Evolutionary conservation across 768 basidiomycete species (phyloP), one percentile per base, ranked within the genome.

Genomic region (Auriscalpium microsporum): DNA sequence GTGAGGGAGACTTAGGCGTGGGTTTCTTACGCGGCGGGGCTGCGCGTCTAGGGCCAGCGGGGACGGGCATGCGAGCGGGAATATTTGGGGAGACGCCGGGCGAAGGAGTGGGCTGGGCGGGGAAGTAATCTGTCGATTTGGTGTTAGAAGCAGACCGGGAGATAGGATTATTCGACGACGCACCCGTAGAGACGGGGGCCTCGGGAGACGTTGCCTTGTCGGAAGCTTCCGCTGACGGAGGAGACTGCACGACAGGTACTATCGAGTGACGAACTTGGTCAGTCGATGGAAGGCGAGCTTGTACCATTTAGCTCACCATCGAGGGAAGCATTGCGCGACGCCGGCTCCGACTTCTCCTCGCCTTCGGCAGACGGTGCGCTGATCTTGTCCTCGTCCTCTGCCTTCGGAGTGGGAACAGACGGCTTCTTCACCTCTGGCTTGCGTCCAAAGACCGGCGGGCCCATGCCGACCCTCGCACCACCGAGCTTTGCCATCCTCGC

Each of bases 401-500:
- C 36, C 55, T 64, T 56, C 10, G 58, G 50, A n/a, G 66, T 53
- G 4, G 60, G 58, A 10, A 58, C 53, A 40, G 58, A 61, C 10
- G 67, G 35, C 58, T 68, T 74, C 58, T 69, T 74, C 28, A 64
- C 56, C 33, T 67, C 67, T 1, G 81, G 80, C 58, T 79, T 79
- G 53, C 75, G 75, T 13, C 80, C 83, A 69, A 90, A 83, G 56
- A 85, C 72, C 49, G 88, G 85, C 1, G 86, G 84, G 1, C 75
- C 80, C 86, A 95, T 87, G 4, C 89, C 90, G 21, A 92, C 73
- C 53, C 85, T 75, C 13, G 90, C 81, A 48, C 92, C 94, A 33
- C 94, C 94, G 16, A 97, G 77, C 57, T 87, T 86, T 44, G 92
- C 93, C 91, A 98, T 92, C 47, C 93, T 79, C 21, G 92, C 92